phyloP scores from a whole-genome alignment of 768 basidiomycete genomes.

The Suillus occidentalis region DNA sequence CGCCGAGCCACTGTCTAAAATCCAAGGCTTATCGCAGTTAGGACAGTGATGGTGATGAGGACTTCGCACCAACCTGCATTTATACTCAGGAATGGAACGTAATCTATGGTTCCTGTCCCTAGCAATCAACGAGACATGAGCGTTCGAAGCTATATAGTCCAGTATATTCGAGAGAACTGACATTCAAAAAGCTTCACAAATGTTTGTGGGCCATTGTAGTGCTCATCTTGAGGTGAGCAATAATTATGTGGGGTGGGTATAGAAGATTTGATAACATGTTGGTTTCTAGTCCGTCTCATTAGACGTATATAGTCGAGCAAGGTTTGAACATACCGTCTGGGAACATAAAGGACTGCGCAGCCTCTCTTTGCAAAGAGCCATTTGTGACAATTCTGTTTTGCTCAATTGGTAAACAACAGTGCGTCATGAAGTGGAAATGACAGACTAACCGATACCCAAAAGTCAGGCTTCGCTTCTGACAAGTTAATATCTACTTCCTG shows the following conservation, averaged over 20 bases:
- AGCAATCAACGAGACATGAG: not conserved
- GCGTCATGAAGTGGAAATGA: not conserved
- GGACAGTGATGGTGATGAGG: not conserved
- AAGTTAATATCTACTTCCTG: conserved; percentile 67
- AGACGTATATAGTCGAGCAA: not conserved
- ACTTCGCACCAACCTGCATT: conserved; percentile 41
- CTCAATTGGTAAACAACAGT: not conserved
- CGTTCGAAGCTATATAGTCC: not conserved
- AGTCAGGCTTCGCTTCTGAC: conserved; percentile 59
- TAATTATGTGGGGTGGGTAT: conserved; percentile 59
- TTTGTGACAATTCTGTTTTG: conserved; percentile 76
- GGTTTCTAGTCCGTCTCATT: conserved; percentile 46
- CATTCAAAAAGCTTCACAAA: conserved; percentile 54
- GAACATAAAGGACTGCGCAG: conserved; percentile 73
- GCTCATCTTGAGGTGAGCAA: conserved; percentile 43
- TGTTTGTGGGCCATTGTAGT: conserved; percentile 28
- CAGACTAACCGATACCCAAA: conserved; percentile 68
- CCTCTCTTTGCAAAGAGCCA: conserved; percentile 77
- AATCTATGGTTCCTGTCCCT: conserved; percentile 71
- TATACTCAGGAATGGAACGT: conserved; percentile 53
- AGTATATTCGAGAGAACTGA: conserved; percentile 10
- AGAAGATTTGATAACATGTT: conserved; percentile 58
- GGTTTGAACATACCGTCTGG: conserved; percentile 42
- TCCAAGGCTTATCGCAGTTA: conserved; percentile 51
- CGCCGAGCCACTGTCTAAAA: conserved; percentile 74